Evolutionary conservation across 2,329 filamentous ascomycete species (phyloP), one percentile per base, ranked within the genome.

Genomic region (Paraphaeosphaeria sporulosa): DNA sequence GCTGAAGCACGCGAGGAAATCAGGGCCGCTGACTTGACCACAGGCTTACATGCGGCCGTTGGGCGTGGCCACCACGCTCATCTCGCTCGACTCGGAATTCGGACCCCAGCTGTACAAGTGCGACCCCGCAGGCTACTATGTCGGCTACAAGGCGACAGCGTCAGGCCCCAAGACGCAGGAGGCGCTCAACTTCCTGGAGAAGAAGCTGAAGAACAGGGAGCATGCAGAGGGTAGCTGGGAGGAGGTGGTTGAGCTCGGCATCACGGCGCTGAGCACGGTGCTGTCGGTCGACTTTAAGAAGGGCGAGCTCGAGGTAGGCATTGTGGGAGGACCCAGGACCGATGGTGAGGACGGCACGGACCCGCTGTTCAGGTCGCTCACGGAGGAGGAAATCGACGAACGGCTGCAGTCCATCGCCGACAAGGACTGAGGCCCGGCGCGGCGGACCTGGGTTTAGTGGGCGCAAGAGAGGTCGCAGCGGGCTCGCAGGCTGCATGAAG

Each of bases 231-330:
- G 95, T 63, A 89, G 84, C 76, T 99, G 95, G 95, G 92, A 97
- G 80, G 95, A 99, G 62, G 95, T 99, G 51, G 94, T 99, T 52
- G 95, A 99, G 85, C 86, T 98, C 72, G 95, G 92, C 60, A 99
- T 99, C 79, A 92, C 93, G 47, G 94, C 95, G 7, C 83, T 99
- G 79, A 97, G 94, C 87, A 96, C 92, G 38, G 94, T 99, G 62
- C 86, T 99, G 66, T 97, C 94, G 81, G 96, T 98, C 80, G 95
- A 99, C 80, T 99, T 99, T 86, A 99, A 99, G 88, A 98, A 98
- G 86, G 91, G 91, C 71, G 95, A 99, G 85, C 90, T 99, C 78
- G 95, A 99, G 83, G 92, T 99, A 81, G 95, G 95, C 65, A 94
- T 99, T 75, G 95, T 97, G 57, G 95, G 95, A 68, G 94, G 93